Percentiles rank a stretch among this genome's conserved stretches.
These are phyloP conservation scores for Nemania sp. DNA, from an alignment of 2,329 filamentous ascomycete species.

Conservation along the genomic window DNA sequence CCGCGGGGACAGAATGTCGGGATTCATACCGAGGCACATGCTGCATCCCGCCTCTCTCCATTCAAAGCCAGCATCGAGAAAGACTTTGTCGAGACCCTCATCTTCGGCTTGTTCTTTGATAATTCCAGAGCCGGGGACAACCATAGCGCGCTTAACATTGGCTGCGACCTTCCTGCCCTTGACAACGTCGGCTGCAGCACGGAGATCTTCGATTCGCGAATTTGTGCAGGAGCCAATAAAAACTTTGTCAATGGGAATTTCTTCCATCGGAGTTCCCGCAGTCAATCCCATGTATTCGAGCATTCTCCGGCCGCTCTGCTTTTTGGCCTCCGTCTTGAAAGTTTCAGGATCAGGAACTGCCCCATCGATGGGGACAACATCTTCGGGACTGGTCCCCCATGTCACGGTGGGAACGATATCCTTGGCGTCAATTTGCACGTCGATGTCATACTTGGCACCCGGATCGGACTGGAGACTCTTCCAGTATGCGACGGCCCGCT, in stretches of 20 bases:
- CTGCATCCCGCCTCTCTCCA: slow-evolving; percentile 98
- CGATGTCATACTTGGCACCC: slow-evolving; percentile 86
- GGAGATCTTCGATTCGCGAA: slow-evolving; percentile 91
- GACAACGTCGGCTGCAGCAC: slow-evolving; percentile 82
- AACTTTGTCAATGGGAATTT: slow-evolving; percentile 91
- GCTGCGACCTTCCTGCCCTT: slow-evolving; percentile 83
- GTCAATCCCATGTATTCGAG: slow-evolving; percentile 96
- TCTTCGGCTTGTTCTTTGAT: slow-evolving; percentile 90
- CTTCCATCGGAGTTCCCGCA: slow-evolving; percentile 85
- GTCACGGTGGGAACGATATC: slow-evolving; percentile 93
- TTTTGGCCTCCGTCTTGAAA: slow-evolving; percentile 79
- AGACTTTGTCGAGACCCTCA: slow-evolving; percentile 92
- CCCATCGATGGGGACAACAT: slow-evolving; percentile 92
- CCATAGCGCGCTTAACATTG: slow-evolving; percentile 93
- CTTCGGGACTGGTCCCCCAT: slow-evolving; percentile 96
- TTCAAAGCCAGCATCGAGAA: slow-evolving; percentile 89
- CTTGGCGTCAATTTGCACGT: slow-evolving; percentile 87
- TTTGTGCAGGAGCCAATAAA: slow-evolving; percentile 99
- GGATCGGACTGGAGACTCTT: slow-evolving; percentile 80
- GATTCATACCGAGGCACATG: slow-evolving; percentile 99
- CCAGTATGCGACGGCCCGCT: slow-evolving; percentile 88
- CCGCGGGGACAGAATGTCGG: slow-evolving; percentile 88
- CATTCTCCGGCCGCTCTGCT: slow-evolving; percentile 76
- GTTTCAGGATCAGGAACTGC: slow-evolving; percentile 88
- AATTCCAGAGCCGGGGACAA: slow-evolving; percentile 92